Evolutionary conservation across 2,329 filamentous ascomycete species (phyloP).

Genomic region (Aureobasidium zeae): DNA sequence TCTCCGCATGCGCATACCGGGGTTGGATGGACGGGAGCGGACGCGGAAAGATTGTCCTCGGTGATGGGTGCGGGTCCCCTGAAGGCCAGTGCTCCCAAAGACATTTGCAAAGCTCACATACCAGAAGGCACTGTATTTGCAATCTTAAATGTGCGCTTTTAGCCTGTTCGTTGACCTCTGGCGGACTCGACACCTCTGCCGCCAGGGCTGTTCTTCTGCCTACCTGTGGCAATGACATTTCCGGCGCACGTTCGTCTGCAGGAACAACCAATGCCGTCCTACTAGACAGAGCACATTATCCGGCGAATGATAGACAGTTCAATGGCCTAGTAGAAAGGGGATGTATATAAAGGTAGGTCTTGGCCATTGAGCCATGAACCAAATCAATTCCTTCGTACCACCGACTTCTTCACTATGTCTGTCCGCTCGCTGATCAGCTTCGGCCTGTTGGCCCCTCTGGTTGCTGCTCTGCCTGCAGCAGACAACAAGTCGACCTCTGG

Average conservation of each 20-base stretch:
- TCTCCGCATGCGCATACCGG: neutral
- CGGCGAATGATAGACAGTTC: neutral
- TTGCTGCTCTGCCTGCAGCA: conserved; percentile 8
- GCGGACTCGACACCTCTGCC: no score
- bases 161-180: conserved; percentile 9
- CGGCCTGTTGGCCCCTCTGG: conserved; percentile 12
- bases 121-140: no score
- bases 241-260: neutral
- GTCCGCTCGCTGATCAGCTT: conserved; percentile 14
- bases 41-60: conserved; percentile 2
- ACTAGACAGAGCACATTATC: conserved; percentile 8
- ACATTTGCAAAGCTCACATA: no score
- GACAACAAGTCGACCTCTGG: conserved; percentile 11
- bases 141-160: no score
- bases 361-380: conserved; percentile 4
- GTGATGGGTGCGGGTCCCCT: neutral
- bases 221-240: neutral
- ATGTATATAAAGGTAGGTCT: conserved; percentile 11
- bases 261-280: neutral
- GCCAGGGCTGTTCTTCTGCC: no score
- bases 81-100: conserved; percentile 9
- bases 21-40: conserved; percentile 5
- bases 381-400: conserved; percentile 3
- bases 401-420: conserved; percentile 8
- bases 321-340: neutral